phyloP scores from a whole-genome alignment of 2,329 filamentous ascomycete species.

The Escovopsis sp. region DNA sequence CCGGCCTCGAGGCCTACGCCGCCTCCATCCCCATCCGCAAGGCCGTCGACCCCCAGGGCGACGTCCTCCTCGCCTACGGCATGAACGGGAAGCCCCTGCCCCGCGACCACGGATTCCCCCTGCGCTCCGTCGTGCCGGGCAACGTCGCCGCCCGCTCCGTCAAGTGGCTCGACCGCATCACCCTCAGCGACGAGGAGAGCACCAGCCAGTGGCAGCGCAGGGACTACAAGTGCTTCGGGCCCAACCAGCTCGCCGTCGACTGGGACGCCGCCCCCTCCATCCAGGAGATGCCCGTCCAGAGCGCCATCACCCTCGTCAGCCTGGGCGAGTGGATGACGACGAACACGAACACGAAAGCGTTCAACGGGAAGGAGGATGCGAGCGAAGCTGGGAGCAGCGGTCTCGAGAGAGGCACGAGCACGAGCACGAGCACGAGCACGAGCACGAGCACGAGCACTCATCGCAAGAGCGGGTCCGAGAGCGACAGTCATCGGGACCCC shows the following conservation, averaged over 20 bases:
- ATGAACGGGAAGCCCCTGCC: constrained; percentile 54
- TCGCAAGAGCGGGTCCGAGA: background rate
- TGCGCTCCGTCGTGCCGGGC: constrained; percentile 48
- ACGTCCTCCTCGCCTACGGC: constrained; percentile 50
- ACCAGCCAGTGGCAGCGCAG: constrained; percentile 49
- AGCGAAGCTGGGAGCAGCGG: too few relatives aligned
- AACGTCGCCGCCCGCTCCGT: constrained; percentile 53
- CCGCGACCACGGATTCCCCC: constrained; percentile 50
- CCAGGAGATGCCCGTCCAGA: constrained; percentile 54
- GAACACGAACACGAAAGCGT: too few relatives aligned
- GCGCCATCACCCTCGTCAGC: constrained; percentile 43
- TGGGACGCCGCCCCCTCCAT: constrained; percentile 50
- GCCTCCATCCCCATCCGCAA: constrained; percentile 46
- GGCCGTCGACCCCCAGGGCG: constrained; percentile 42
- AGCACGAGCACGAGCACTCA: too few relatives aligned
- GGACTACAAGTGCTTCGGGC: constrained; percentile 56
- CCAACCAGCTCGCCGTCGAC: constrained; percentile 44
- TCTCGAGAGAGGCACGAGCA: too few relatives aligned
- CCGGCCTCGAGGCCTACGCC: constrained; percentile 44
- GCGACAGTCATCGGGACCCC: background rate
- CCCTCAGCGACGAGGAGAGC: constrained; percentile 51
- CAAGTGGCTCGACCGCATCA: constrained; percentile 54
- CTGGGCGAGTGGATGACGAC: constrained; percentile 22
- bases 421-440: too few relatives aligned
- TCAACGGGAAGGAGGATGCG: background rate